Percentiles rank a stretch among this genome's conserved stretches.
Evolutionary conservation across 441 rosid species (phyloP).

Genomic region (Mallotus japonicus): DNA sequence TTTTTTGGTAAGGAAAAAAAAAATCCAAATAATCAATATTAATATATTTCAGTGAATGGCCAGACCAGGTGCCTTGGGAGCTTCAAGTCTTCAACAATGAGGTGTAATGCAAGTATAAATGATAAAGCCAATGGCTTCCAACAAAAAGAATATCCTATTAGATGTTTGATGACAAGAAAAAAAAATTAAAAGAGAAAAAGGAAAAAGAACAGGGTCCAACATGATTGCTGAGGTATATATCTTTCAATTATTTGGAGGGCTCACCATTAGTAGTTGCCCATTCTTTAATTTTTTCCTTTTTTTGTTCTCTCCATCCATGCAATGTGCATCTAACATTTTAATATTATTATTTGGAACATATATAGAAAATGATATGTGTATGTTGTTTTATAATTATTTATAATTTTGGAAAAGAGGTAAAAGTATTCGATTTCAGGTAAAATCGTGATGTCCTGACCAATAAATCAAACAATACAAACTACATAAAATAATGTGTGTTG

Average conservation of each 20-base stretch:
- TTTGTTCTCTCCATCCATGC: background rate
- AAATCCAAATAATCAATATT: too few species aligned
- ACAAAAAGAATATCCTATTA: slow-evolving; percentile 30
- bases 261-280: slow-evolving; percentile 26
- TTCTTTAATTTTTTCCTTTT: slow-evolving; percentile 8
- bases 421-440: too few species aligned
- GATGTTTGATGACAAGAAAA: slow-evolving; percentile 5
- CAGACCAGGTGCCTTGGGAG: background rate
- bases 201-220: slow-evolving; percentile 12
- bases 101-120: background rate
- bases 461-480: too few species aligned
- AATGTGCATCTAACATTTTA: background rate
- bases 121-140: slow-evolving; percentile 10
- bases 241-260: slow-evolving; percentile 22
- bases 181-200: background rate
- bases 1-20: too few species aligned
- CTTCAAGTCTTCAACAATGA: background rate
- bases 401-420: too few species aligned
- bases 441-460: too few species aligned
- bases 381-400: too few species aligned
- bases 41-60: background rate
- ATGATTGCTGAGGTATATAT: slow-evolving; percentile 21
- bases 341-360: too few species aligned
- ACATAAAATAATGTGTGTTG: too few species aligned
- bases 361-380: too few species aligned